Percentiles rank a stretch among this genome's conserved stretches.
phyloP scores from a whole-genome alignment of 768 basidiomycete species.

The Lentinula boryana region DNA sequence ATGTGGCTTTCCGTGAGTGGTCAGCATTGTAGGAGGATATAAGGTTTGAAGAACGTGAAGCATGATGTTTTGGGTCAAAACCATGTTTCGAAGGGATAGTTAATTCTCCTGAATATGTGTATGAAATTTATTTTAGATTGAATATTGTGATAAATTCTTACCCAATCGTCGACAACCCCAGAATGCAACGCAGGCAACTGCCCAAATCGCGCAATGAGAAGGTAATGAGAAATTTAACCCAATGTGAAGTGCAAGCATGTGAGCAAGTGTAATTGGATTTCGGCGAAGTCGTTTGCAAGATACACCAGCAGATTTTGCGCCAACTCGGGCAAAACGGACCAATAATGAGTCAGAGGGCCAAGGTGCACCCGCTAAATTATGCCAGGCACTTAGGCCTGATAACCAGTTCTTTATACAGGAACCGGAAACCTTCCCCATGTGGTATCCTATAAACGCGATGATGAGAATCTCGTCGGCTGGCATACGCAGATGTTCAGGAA shows the following conservation, averaged over 20 bases:
- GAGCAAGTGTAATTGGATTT: conserved; percentile 27
- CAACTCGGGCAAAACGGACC: conserved; percentile 11
- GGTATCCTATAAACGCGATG: conserved; percentile 19
- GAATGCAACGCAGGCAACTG: conserved; percentile 26
- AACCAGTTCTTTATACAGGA: conserved; percentile 19
- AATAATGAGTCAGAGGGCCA: conserved; percentile 27
- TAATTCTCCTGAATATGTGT: too few relatives aligned
- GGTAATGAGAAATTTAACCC: conserved; percentile 20
- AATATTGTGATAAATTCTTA: conserved; percentile 20
- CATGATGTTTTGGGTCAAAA: conserved; percentile 14
- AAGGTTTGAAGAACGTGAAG: background rate
- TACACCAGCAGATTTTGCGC: conserved; percentile 15
- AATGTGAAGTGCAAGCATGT: conserved; percentile 18
- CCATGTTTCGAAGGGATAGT: too few relatives aligned
- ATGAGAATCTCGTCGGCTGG: conserved; percentile 23
- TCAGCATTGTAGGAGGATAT: background rate
- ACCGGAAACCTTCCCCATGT: background rate
- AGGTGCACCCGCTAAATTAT: conserved; percentile 23
- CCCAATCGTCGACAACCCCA: conserved; percentile 26
- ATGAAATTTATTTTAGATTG: too few relatives aligned
- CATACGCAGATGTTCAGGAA: conserved; percentile 21
- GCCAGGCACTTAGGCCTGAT: conserved; percentile 29
- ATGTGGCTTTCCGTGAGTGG: too few relatives aligned
- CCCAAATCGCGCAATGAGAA: conserved; percentile 28
- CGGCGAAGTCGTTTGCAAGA: conserved; percentile 13